Evolutionary conservation across 108 stramenopile genomes (phyloP), one percentile per base, ranked within the genome.

Genomic region (Chaetoceros muelleri): DNA sequence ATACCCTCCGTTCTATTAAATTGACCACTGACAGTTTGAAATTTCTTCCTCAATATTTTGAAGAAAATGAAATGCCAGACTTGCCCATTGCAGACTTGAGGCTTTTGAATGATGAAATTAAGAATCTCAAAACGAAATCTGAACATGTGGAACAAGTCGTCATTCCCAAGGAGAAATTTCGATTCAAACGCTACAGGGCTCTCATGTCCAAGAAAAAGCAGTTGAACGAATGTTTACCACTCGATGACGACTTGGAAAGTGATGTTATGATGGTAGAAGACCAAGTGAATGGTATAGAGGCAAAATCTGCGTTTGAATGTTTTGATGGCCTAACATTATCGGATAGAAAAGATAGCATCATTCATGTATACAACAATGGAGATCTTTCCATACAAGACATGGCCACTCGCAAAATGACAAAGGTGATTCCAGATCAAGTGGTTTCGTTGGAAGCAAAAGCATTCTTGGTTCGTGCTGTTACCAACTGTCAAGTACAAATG

Each of bases 111-210:
- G 34, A 10, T 40, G 34, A 40, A 10, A 10, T 40, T 10, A 5
- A 40, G 34, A 13, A 40, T 10, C 34, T 40, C 5, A 40, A 40
- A 40, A 40, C 34, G 5, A 51, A 16, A 26, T 5, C 16, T 5
- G 72, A 73, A 51, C 59, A 57, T 19, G 64, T 53, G n/a, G 22
- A 59, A 19, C 58, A 56, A 7, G 56, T 64, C 27, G 65, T 73
- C 46, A 65, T 40, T 60, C 72, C 72, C 23, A 73, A 61, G 47
- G 72, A 70, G 21, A 73, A 70, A 46, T 73, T 73, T 58, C 52
- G 68, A 16, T 73, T 73, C 52, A 28, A 44, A 21, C 45, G 72
- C 0, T 70, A 73, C 65, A 47, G 68, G 2, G 26, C 16, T 50
- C 64, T 64, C 2, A 65, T 73, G 64, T 20, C 25, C 20, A 55